Percentiles rank a stretch among this genome's conserved stretches.
These are phyloP conservation scores for Fusarium redolens DNA, from an alignment of 2,329 filamentous ascomycete genomes.

Conservation along the genomic window DNA sequence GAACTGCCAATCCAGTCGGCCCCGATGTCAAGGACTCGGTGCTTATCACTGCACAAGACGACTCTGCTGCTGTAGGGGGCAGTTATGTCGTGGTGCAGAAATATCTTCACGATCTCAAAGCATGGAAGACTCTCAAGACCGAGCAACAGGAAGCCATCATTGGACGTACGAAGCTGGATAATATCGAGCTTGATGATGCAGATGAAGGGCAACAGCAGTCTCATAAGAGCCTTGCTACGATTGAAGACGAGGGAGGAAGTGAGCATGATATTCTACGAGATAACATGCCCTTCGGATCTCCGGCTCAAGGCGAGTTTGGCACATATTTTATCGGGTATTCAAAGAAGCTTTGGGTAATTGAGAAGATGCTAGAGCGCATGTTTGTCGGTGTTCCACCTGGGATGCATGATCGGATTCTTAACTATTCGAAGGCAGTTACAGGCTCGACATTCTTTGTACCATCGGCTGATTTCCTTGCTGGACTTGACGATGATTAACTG, in stretches of 20 bases:
- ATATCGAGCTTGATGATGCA: conserved; percentile 66
- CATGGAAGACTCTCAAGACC: conserved; percentile 58
- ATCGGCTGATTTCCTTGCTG: conserved; percentile 15
- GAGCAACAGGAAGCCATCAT: conserved; percentile 68
- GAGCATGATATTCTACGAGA: conserved; percentile 67
- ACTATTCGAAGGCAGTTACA: conserved; percentile 65
- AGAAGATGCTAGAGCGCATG: conserved; percentile 69
- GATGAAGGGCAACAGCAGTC: conserved; percentile 60
- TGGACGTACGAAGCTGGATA: conserved; percentile 68
- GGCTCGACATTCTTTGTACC: conserved; percentile 67
- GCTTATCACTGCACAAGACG: conserved; percentile 57
- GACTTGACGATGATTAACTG: conserved; percentile 10
- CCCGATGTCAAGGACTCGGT: conserved; percentile 55
- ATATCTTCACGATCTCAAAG: conserved; percentile 64
- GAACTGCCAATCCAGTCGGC: conserved; percentile 68
- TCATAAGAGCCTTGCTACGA: conserved; percentile 66
- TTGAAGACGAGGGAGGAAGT: conserved; percentile 61
- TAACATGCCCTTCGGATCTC: conserved; percentile 71
- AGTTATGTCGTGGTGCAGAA: conserved; percentile 71
- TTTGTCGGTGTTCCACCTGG: conserved; percentile 66
- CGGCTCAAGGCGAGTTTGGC: conserved; percentile 62
- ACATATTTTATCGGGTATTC: conserved; percentile 71
- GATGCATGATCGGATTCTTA: conserved; percentile 65
- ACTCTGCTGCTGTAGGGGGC: conserved; percentile 55
- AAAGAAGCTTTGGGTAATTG: conserved; percentile 64